phyloP scores from a whole-genome alignment of 139 green algal genomes.

The Closterium sp. region DNA sequence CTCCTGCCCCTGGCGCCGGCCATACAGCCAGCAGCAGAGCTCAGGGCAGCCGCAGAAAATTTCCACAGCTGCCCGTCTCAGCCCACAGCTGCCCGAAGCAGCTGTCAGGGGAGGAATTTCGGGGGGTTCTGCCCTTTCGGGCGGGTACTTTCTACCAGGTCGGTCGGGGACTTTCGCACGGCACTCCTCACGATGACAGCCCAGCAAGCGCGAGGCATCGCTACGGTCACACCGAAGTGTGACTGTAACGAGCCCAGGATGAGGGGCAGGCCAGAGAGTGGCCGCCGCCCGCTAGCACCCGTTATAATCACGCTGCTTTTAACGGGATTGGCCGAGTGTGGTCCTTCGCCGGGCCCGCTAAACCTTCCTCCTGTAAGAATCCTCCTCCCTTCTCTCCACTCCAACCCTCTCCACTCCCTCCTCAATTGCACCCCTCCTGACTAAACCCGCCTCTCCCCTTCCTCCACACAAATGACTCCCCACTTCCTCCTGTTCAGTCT shows the following conservation, averaged over 20 bases:
- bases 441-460: too few species aligned
- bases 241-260: background rate
- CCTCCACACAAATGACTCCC: too few species aligned
- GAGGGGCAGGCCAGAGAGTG: background rate
- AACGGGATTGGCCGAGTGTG: conserved; percentile 19
- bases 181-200: conserved; percentile 53
- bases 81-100: background rate
- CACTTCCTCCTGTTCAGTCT: too few species aligned
- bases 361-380: background rate
- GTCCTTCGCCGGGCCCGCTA: conserved; percentile 48
- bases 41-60: background rate
- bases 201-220: background rate
- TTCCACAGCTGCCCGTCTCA: background rate
- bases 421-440: too few species aligned
- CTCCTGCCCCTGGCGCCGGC: conserved; percentile 15
- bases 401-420: too few species aligned
- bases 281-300: background rate
- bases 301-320: background rate
- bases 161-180: conserved; percentile 98
- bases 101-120: background rate
- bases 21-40: background rate
- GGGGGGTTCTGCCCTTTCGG: conserved; percentile 78
- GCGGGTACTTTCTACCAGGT: conserved; percentile 93
- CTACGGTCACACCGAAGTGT: background rate
- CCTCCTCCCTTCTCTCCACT: background rate